Conservation (phyloP, 805 yeast genomes). For the Cyberlindnera meyerae region DNA sequence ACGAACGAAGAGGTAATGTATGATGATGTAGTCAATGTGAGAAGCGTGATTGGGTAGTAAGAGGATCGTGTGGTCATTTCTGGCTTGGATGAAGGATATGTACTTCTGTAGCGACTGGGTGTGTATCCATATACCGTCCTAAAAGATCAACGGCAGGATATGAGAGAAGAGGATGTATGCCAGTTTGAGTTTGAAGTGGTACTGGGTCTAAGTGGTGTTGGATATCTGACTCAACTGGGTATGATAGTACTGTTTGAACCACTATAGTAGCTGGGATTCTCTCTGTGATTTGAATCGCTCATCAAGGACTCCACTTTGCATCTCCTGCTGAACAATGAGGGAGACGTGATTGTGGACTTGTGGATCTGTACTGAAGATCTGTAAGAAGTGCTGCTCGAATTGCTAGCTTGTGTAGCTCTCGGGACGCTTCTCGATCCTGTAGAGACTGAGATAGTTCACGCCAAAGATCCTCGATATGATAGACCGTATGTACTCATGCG, state of each 20-base stretch:
- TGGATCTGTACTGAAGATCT: constrained; percentile 7
- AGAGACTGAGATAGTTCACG: constrained; percentile 8
- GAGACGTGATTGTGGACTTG: constrained; percentile 10
- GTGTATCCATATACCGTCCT: constrained; percentile 24
- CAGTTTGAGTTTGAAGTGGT: constrained; percentile 8
- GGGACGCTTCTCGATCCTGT: constrained; percentile 1
- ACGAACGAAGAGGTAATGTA: constrained; percentile 17
- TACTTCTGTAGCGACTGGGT: constrained; percentile 11
- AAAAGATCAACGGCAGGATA: constrained; percentile 17
- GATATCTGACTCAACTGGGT: constrained; percentile 7
- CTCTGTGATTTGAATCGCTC: neutral
- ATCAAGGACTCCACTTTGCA: constrained; percentile 11
- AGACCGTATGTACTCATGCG: constrained; percentile 3
- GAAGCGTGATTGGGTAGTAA: constrained; percentile 22
- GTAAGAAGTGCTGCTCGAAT: constrained; percentile 1
- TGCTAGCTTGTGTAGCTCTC: constrained; percentile 4
- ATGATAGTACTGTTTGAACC: constrained; percentile 16
- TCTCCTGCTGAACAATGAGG: constrained; percentile 9
- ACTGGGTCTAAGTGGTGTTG: constrained; percentile 14
- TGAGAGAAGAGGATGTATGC: constrained; percentile 16
- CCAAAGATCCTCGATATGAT: neutral
- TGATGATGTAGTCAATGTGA: constrained; percentile 23
- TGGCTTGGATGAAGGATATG: constrained; percentile 4
- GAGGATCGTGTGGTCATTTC: constrained; percentile 4
- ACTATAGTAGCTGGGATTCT: constrained; percentile 13